These are phyloP conservation scores for Lentinula sp. DNA, from an alignment of 768 basidiomycete species.

Conservation along the genomic window DNA sequence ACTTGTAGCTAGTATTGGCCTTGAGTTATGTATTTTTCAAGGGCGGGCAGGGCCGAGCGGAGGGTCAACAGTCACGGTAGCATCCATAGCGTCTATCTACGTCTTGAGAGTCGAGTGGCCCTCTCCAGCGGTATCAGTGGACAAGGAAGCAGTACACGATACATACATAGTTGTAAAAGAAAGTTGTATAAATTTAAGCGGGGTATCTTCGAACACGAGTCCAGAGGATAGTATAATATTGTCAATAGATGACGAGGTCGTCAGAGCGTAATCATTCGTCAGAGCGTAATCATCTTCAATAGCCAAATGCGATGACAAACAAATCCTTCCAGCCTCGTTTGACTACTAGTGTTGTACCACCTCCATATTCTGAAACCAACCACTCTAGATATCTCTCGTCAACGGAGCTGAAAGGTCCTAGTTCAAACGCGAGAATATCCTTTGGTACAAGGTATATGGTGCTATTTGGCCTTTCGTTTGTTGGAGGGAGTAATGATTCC, in stretches of 20 bases:
- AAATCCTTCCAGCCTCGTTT: slow-evolving; percentile 48
- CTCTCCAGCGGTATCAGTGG: too few relatives aligned
- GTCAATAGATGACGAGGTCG: too few relatives aligned
- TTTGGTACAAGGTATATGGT: slow-evolving; percentile 47
- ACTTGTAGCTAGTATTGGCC: too few relatives aligned
- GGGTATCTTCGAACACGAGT: background rate
- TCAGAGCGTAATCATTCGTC: background rate
- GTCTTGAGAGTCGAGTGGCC: too few relatives aligned
- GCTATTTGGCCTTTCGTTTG: slow-evolving; percentile 12
- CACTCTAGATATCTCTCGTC: slow-evolving; percentile 78
- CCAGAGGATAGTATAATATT: background rate
- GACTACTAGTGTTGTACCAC: slow-evolving; percentile 32
- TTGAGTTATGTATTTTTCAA: too few relatives aligned
- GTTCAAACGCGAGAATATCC: slow-evolving; percentile 62
- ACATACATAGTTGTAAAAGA: too few relatives aligned
- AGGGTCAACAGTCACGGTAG: too few relatives aligned
- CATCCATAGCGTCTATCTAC: too few relatives aligned
- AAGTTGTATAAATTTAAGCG: background rate
- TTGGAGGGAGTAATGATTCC: slow-evolving; percentile 24
- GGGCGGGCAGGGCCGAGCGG: too few relatives aligned
- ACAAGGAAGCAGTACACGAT: too few relatives aligned
- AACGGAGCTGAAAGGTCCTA: slow-evolving; percentile 64
- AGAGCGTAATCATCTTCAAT: background rate
- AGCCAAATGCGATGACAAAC: slow-evolving; percentile 32
- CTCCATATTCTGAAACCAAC: slow-evolving; percentile 63